Evolutionary conservation across 1,284 basidiomycete genomes (phyloP), one percentile per base, ranked within the genome.

Genomic region (Ceratobasidium sp.): DNA sequence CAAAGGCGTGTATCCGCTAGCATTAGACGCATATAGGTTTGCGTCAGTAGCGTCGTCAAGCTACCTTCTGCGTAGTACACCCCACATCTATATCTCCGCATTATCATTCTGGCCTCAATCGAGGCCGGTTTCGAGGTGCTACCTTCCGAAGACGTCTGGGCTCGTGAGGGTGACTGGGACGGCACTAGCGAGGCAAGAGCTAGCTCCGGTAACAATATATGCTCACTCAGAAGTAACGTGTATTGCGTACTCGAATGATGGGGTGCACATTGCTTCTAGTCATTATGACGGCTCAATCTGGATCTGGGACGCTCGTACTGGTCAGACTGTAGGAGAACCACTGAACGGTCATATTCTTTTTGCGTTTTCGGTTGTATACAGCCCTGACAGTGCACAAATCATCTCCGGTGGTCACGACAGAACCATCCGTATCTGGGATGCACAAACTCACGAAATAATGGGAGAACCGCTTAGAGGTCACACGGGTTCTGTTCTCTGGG

Each of bases 71-170:
- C 23, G 26, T 1, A 73, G 70, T 20, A 73, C 70, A 3, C 70
- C 70, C 5, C 70, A 74, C n/a, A 74, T 74, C 10, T 65, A 74
- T 46, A 54, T 52, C 15, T 74, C 71, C 5, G 46, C 61, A 20
- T 42, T 74, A 15, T 33, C 57, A 52, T 65, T 74, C 50, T 74
- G 71, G 71, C 71, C 71, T 1, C 20, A 64, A 26, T 40, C 23
- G 1, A 40, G 50, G 10, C 71, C 71, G 23, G 56, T 74, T 17
- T 65, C 71, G 20, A 23, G 33, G 46, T 26, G 28, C 48, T 74
- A 52, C 20, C 44, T 20, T 6, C 9, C 23, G 26, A 38, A 15
- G 13, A 2, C 9, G 20, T n/a, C 33, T 9, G 67, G 70, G 23
- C 7, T 44, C 4, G 20, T 50, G 23, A 10, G 20, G 23, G 28